A percentile compares a stretch with the other conserved stretches of the same genome.
phyloP scores from a whole-genome alignment of 2,329 filamentous ascomycete genomes.

The Claviceps cyperi region DNA sequence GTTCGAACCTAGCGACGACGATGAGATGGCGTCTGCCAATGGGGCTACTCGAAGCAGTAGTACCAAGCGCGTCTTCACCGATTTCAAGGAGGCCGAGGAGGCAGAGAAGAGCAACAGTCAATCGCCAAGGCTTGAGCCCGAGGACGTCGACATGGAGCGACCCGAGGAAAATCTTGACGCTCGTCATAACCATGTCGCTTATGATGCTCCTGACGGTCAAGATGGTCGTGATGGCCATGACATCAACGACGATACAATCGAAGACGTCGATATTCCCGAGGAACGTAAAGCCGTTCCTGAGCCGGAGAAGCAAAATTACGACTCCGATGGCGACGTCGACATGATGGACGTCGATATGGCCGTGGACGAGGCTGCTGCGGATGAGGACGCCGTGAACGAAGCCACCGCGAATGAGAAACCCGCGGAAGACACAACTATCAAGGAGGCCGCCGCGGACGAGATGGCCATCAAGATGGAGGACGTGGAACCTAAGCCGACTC shows the following conservation, averaged over 20 bases:
- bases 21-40: slow-evolving; percentile 61
- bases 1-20: slow-evolving; percentile 77
- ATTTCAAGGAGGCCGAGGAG: slow-evolving; percentile 30
- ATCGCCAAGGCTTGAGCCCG: slow-evolving; percentile 21
- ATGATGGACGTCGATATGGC: slow-evolving; percentile 28
- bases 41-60: slow-evolving; percentile 46
- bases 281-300: slow-evolving; percentile 8
- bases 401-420: too few relatives aligned
- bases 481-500: slow-evolving; percentile 17
- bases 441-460: slow-evolving; percentile 11
- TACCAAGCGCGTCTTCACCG: slow-evolving; percentile 35
- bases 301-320: slow-evolving; percentile 19
- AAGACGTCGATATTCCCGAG: slow-evolving; percentile 23
- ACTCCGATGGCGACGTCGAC: slow-evolving; percentile 36
- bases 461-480: slow-evolving; percentile 28
- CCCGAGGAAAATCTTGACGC: slow-evolving; percentile 10
- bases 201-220: too few relatives aligned
- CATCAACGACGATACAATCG: slow-evolving; percentile 27
- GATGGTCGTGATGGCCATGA: slow-evolving; percentile 13
- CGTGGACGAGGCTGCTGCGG: slow-evolving; percentile 12
- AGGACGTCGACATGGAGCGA: slow-evolving; percentile 15
- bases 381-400: too few relatives aligned
- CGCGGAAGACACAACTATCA: too few relatives aligned
- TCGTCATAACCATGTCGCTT: too few relatives aligned
- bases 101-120: slow-evolving; percentile 23